phyloP scores from a whole-genome alignment of 257 asterid genomes.

The Lithospermum erythrorhizon region DNA sequence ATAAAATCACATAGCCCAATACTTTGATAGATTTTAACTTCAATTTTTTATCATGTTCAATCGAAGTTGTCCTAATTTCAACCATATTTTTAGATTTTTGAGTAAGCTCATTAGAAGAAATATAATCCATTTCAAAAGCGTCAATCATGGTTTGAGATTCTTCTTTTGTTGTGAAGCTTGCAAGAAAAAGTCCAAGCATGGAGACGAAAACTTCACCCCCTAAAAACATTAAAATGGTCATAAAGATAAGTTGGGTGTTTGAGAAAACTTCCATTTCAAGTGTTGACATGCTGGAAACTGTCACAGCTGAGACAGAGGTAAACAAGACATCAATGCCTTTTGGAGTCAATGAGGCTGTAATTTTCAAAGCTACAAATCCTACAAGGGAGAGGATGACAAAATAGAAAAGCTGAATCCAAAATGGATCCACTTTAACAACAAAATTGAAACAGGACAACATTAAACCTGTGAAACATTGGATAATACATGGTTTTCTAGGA shows the following conservation, averaged over 20 bases:
- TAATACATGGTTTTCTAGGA: no score
- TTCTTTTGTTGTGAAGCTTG: constrained; percentile 8
- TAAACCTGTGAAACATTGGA: no score
- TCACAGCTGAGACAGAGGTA: constrained; percentile 32
- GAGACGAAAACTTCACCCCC: constrained; percentile 47
- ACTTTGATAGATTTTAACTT: constrained; percentile 8
- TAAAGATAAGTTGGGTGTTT: constrained; percentile 26
- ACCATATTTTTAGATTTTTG: background rate
- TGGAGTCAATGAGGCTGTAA: constrained; percentile 17
- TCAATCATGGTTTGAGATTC: background rate
- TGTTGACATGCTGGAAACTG: constrained; percentile 41
- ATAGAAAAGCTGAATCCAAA: constrained; percentile 26
- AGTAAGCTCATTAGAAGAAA: constrained; percentile 11
- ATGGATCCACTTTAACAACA: constrained; percentile 4
- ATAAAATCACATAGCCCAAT: constrained; percentile 16
- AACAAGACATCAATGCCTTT: constrained; percentile 26
- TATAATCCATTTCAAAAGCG: background rate
- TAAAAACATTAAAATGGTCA: constrained; percentile 28
- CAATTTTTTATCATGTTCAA: background rate
- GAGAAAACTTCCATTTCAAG: constrained; percentile 50
- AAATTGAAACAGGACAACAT: background rate
- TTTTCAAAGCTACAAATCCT: constrained; percentile 27
- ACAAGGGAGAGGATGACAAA: constrained; percentile 21
- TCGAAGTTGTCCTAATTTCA: background rate
- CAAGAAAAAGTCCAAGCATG: constrained; percentile 22